Evolutionary conservation across 768 basidiomycete genomes (phyloP).

Genomic region (Daedaleopsis sinensis): DNA sequence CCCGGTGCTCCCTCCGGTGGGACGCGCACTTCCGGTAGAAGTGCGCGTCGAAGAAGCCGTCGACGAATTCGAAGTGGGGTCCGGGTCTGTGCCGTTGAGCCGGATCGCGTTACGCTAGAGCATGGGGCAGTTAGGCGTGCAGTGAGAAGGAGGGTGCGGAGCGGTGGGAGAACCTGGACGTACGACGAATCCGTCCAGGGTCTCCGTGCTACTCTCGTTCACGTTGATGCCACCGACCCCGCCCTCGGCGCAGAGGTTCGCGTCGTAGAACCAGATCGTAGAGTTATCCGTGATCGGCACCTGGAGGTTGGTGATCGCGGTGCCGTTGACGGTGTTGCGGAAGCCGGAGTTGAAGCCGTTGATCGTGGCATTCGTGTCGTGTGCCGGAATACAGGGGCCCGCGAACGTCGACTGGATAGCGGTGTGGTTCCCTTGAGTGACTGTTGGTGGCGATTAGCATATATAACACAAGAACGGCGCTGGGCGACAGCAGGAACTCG

Average conservation of each 20-base stretch:
- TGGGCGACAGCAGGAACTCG: too few relatives aligned
- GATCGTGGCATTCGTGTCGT: conserved; percentile 47
- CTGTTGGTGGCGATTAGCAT: conserved; percentile 26
- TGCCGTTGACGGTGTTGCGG: conserved; percentile 51
- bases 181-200: conserved; percentile 41
- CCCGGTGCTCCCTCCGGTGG: conserved; percentile 8
- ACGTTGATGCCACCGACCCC: conserved; percentile 66
- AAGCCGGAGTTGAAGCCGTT: conserved; percentile 63
- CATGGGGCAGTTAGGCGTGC: too few relatives aligned
- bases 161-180: too few relatives aligned
- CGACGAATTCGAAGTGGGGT: conserved; percentile 23
- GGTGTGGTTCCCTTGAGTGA: conserved; percentile 56
- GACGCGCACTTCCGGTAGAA: background rate
- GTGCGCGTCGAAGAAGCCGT: conserved; percentile 18
- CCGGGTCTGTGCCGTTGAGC: conserved; percentile 51
- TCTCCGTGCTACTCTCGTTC: conserved; percentile 44
- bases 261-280: conserved; percentile 67
- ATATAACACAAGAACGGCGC: too few relatives aligned
- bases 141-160: too few relatives aligned
- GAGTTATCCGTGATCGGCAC: conserved; percentile 47
- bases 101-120: conserved; percentile 58
- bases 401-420: conserved; percentile 61
- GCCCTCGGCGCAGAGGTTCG: conserved; percentile 53
- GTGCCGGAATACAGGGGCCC: conserved; percentile 54
- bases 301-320: conserved; percentile 44